These are phyloP conservation scores for Chamaecyparis obtusa DNA, from an alignment of 75 land plant genomes.

Conservation along the genomic window DNA sequence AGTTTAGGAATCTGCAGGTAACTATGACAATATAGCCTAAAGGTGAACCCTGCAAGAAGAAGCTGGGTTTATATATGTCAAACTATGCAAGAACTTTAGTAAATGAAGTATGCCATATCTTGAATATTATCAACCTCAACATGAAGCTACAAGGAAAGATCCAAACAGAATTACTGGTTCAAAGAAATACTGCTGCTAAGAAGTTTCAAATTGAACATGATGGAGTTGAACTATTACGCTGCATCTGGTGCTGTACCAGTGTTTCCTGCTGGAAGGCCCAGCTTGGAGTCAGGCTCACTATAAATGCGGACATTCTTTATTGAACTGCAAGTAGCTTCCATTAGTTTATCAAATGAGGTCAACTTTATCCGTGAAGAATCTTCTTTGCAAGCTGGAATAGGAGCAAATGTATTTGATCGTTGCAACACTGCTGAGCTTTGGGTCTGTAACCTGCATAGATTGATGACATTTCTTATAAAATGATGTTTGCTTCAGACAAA, in stretches of 20 bases:
- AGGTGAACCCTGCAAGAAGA: background rate
- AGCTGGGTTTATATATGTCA: background rate
- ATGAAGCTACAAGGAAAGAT: background rate
- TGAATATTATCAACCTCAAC: background rate
- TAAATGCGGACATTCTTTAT: conserved; percentile 80
- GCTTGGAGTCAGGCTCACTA: conserved; percentile 56
- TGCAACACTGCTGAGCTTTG: background rate
- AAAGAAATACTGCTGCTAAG: background rate
- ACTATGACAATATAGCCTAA: background rate
- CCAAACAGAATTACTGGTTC: background rate
- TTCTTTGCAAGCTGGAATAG: conserved; percentile 61
- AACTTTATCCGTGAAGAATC: conserved; percentile 59
- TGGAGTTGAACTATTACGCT: conserved; percentile 48
- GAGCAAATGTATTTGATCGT: conserved; percentile 26
- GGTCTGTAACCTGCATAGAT: conserved; percentile 17
- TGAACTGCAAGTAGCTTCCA: conserved; percentile 62
- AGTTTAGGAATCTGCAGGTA: background rate
- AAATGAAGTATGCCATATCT: background rate
- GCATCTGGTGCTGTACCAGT: conserved; percentile 93
- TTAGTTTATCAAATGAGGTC: conserved; percentile 86
- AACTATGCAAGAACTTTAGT: background rate
- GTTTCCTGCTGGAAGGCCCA: conserved; percentile 33
- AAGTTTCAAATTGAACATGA: background rate
- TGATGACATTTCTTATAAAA: background rate
- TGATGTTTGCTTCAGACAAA: background rate